Conservation (phyloP, 2,329 filamentous ascomycete genomes). For the Ambrosiella beaveri region DNA sequence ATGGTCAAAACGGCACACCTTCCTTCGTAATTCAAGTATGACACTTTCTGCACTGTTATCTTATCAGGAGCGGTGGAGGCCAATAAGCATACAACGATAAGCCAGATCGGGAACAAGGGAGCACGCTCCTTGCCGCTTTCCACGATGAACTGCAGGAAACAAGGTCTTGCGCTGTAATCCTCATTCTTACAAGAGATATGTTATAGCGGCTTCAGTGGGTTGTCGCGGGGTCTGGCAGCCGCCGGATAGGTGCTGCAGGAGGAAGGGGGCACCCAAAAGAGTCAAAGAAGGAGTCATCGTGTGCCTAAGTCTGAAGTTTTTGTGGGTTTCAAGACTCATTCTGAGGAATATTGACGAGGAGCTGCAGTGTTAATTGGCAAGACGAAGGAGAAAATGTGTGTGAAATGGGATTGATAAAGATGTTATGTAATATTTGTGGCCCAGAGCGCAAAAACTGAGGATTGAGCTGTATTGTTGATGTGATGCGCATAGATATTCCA, state of each 20-base stretch:
- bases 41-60: background rate
- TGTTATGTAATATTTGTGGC: background rate
- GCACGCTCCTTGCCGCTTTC: background rate
- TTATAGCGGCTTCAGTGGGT: background rate
- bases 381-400: background rate
- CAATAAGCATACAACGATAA: background rate
- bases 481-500: background rate
- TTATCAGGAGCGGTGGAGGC: background rate
- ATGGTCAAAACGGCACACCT: background rate
- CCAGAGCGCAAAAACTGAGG: background rate
- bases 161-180: background rate
- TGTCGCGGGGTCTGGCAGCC: background rate
- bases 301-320: background rate
- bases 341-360: background rate
- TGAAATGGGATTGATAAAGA: background rate
- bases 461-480: background rate
- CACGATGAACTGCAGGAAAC: background rate
- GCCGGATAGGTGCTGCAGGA: background rate
- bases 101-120: background rate
- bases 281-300: background rate
- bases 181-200: background rate
- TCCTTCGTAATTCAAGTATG: background rate
- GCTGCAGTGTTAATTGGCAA: background rate
- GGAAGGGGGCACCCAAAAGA: background rate
- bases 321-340: background rate